Conservation (phyloP, 805 yeast genomes). For the Peterozyma xylosa region DNA sequence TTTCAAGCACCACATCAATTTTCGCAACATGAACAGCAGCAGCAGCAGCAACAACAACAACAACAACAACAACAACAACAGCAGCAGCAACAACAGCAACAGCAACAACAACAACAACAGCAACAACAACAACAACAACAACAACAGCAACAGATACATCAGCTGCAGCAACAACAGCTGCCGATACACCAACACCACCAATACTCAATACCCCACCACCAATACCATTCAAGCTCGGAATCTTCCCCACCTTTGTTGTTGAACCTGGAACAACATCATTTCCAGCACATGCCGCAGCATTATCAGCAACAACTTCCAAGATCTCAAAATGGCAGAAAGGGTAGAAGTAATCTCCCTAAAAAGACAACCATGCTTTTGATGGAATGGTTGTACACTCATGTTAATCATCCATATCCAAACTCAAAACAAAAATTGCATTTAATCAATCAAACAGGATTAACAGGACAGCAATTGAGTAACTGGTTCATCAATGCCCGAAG, state of each 20-base stretch:
- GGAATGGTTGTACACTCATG: conserved; percentile 47
- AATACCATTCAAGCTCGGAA: not conserved
- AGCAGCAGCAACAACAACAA: conserved; percentile 9
- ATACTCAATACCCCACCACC: not conserved
- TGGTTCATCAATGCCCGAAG: conserved; percentile 62
- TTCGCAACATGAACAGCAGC: not conserved
- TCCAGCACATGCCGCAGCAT: no score
- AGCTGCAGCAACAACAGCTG: not conserved
- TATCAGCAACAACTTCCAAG: not conserved
- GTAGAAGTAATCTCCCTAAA: conserved; percentile 50
- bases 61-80: no score
- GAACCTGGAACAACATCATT: no score
- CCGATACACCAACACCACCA: not conserved
- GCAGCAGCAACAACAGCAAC: conserved; percentile 11
- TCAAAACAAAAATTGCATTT: conserved; percentile 48
- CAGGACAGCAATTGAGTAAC: conserved; percentile 50
- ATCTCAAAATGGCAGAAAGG: conserved; percentile 17
- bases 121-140: no score
- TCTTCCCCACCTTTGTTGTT: no score
- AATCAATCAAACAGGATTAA: conserved; percentile 47
- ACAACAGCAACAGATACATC: no score
- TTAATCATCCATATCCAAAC: conserved; percentile 55
- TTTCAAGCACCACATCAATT: no score
- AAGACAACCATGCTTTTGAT: conserved; percentile 46
- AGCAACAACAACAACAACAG: no score